Conservation (phyloP, 2,329 filamentous ascomycete genomes). For the Pestalotiopsis sp. region DNA sequence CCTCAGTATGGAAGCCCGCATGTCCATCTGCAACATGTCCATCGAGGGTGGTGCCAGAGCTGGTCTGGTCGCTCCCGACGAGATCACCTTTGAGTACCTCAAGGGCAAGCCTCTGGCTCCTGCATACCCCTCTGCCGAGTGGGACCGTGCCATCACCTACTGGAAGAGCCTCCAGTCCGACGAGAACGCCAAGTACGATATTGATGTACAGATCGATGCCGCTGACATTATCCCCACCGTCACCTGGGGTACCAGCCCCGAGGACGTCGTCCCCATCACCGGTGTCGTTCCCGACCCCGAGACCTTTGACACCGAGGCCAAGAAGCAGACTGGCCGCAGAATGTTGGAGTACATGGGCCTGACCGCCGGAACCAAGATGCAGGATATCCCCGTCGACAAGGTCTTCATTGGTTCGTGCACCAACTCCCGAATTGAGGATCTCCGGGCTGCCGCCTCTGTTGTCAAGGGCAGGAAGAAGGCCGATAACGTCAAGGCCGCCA, state of each 20-base stretch:
- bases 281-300: slow-evolving; percentile 89
- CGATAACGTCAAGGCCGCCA: slow-evolving; percentile 85
- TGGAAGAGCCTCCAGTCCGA: slow-evolving; percentile 89
- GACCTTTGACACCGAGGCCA: slow-evolving; percentile 76
- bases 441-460: slow-evolving; percentile 82
- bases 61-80: slow-evolving; percentile 95
- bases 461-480: slow-evolving; percentile 88
- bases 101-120: slow-evolving; percentile 89
- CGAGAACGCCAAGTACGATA: slow-evolving; percentile 84
- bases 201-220: slow-evolving; percentile 84
- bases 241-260: slow-evolving; percentile 95
- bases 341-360: slow-evolving; percentile 98
- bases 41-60: slow-evolving; percentile 95
- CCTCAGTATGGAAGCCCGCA: slow-evolving; percentile 94
- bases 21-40: slow-evolving; percentile 99
- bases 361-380: slow-evolving; percentile 81
- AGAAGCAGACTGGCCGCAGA: slow-evolving; percentile 77
- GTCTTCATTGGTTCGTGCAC: slow-evolving; percentile 98
- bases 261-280: slow-evolving; percentile 94
- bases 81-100: slow-evolving; percentile 92
- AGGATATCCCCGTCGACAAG: slow-evolving; percentile 92
- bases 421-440: slow-evolving; percentile 94
- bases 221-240: slow-evolving; percentile 94
- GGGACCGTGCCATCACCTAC: slow-evolving; percentile 85
- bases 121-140: slow-evolving; percentile 79